Evolutionary conservation across 495 filamentous ascomycete species (phyloP).

Genomic region (Lentithecium fluviatile): DNA sequence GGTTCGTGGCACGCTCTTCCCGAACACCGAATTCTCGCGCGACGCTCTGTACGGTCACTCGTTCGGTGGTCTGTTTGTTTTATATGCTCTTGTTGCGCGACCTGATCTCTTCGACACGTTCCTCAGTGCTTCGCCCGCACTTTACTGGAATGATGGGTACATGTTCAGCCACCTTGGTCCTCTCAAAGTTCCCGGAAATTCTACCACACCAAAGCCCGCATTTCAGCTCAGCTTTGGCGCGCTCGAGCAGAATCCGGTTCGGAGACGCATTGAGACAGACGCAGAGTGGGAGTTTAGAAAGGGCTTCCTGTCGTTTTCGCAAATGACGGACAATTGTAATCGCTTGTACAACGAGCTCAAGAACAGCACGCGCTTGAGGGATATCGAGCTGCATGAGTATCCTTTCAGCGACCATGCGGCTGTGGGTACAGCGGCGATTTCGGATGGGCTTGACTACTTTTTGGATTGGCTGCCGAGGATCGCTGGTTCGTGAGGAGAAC

Average conservation of each 20-base stretch:
- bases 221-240: constrained; percentile 25
- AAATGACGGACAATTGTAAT: constrained; percentile 8
- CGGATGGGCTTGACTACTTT: constrained; percentile 32
- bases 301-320: constrained; percentile 5
- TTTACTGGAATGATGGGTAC: constrained; percentile 25
- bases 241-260: constrained; percentile 16
- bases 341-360: constrained; percentile 14
- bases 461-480: constrained; percentile 12
- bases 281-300: constrained; percentile 11
- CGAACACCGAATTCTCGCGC: constrained; percentile 13
- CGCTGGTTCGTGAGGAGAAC: not conserved
- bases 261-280: constrained; percentile 19
- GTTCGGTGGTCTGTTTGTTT: constrained; percentile 24
- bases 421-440: constrained; percentile 17
- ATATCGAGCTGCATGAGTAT: constrained; percentile 22
- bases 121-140: constrained; percentile 15
- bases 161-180: constrained; percentile 14
- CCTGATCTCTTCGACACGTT: constrained; percentile 28
- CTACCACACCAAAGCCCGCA: constrained; percentile 9
- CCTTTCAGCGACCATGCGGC: constrained; percentile 28
- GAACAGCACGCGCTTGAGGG: constrained; percentile 1
- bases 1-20: constrained; percentile 13
- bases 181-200: not conserved
- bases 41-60: constrained; percentile 29
- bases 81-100: constrained; percentile 15